A percentile compares a stretch with the other conserved stretches of the same genome.
Evolutionary conservation across 331 rosid species (phyloP).

Genomic region (Rhamnella rubrinervis): DNA sequence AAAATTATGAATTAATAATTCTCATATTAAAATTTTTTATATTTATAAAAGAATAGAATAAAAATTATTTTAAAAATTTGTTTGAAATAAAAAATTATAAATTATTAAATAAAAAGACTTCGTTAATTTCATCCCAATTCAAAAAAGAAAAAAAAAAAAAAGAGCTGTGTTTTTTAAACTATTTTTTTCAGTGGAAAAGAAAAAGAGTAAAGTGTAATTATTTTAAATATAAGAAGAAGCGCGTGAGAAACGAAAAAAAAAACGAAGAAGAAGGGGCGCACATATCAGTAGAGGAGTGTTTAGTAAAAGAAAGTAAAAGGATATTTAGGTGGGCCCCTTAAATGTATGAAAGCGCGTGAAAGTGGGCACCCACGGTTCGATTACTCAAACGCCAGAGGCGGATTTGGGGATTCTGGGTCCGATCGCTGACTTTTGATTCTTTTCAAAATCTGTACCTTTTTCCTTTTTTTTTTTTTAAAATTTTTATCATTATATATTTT

Average conservation of each 20-base stretch:
- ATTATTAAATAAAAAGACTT: too few species aligned
- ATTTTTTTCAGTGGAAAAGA: too few species aligned
- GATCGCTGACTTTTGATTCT: background rate
- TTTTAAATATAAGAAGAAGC: background rate
- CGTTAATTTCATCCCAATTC: too few species aligned
- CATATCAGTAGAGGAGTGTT: constrained; percentile 4
- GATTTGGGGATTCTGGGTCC: background rate
- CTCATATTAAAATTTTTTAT: too few species aligned
- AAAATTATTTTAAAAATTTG: too few species aligned
- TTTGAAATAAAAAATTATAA: too few species aligned
- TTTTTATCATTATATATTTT: background rate
- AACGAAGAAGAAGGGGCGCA: background rate
- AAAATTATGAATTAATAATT: too few species aligned
- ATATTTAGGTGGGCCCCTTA: constrained; percentile 23
- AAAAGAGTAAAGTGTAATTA: background rate
- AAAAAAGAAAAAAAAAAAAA: too few species aligned
- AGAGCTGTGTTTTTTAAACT: too few species aligned
- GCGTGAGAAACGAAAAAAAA: too few species aligned
- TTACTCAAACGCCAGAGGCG: constrained; percentile 17
- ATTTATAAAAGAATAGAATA: too few species aligned
- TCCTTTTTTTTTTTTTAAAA: too few species aligned
- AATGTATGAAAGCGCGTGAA: constrained; percentile 52
- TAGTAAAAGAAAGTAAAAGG: fast-evolving
- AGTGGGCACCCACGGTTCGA: constrained; percentile 37
- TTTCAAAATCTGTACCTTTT: background rate